These are phyloP conservation scores for Ammopiptanthus mongolicus DNA, from an alignment of 306 rosid species.

Conservation along the genomic window DNA sequence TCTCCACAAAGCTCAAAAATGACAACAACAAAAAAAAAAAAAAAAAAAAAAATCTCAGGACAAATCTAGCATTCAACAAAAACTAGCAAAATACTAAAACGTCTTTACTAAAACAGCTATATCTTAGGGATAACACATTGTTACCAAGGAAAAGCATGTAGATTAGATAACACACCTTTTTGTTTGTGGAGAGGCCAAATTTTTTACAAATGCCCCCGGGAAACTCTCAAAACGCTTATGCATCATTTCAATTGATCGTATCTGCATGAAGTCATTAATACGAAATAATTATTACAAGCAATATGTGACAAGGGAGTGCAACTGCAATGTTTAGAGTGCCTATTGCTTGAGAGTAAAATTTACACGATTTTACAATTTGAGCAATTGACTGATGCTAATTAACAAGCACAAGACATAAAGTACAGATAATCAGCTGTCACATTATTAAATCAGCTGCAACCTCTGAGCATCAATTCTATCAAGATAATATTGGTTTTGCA, in stretches of 20 bases:
- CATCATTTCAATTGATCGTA: constrained; percentile 96
- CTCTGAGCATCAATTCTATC: background rate
- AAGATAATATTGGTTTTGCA: background rate
- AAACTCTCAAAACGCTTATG: constrained; percentile 98
- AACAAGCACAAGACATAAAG: background rate
- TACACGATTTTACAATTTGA: background rate
- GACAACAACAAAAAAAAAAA: too few species aligned
- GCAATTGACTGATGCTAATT: background rate
- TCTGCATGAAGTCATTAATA: constrained; percentile 47
- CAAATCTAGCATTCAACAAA: background rate
- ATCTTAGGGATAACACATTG: background rate
- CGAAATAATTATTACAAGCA: constrained; percentile 8
- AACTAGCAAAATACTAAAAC: background rate
- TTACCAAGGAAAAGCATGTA: background rate
- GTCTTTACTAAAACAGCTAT: background rate
- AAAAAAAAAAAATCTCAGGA: too few species aligned
- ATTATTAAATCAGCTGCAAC: background rate
- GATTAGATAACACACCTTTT: constrained; percentile 42
- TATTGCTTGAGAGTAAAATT: background rate
- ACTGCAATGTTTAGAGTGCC: background rate
- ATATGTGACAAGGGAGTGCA: background rate
- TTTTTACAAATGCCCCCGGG: constrained; percentile 78
- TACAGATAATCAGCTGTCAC: background rate
- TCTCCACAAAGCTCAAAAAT: background rate
- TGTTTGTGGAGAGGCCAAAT: constrained; percentile 58